Percentiles rank a stretch among this genome's conserved stretches.
Conservation (phyloP, 257 asterid species). For the Avicennia marina region DNA sequence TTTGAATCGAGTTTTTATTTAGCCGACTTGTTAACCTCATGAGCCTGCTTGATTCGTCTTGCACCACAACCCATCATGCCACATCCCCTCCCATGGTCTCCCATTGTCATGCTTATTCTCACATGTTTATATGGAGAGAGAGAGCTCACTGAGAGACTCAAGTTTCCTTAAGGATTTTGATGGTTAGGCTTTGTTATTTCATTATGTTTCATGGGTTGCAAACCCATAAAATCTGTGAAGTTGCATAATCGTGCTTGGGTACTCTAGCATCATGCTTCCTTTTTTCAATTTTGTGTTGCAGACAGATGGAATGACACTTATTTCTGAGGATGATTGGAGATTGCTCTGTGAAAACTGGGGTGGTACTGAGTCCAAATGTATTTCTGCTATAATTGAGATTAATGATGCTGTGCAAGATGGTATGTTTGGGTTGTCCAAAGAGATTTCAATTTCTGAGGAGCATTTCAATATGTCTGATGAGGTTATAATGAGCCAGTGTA, state of each 20-base stretch:
- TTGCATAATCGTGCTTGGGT: slow-evolving; percentile 17
- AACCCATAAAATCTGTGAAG: slow-evolving; percentile 5
- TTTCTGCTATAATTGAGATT: slow-evolving; percentile 59
- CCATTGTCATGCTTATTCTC: too few species aligned
- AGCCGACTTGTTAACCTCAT: too few species aligned
- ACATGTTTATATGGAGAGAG: too few species aligned
- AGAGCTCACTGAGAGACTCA: too few species aligned
- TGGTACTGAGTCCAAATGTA: slow-evolving; percentile 55
- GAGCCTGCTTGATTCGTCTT: too few species aligned
- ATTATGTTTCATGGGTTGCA: not conserved
- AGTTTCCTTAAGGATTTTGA: too few species aligned
- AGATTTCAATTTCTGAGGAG: slow-evolving; percentile 49
- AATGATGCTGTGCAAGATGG: slow-evolving; percentile 38
- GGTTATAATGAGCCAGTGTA: slow-evolving; percentile 29
- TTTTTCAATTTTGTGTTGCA: slow-evolving; percentile 26
- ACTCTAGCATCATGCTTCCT: slow-evolving; percentile 16
- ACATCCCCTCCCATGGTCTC: too few species aligned
- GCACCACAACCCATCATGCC: too few species aligned
- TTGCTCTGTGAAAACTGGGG: slow-evolving; percentile 88
- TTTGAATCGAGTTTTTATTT: too few species aligned
- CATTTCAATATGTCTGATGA: slow-evolving; percentile 36
- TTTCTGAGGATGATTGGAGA: slow-evolving; percentile 84
- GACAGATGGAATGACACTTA: slow-evolving; percentile 66
- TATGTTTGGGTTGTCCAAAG: slow-evolving; percentile 36
- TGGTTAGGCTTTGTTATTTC: slow-evolving; percentile 13